Base-by-base conservation (phyloP, 2,329 filamentous ascomycete species). In the Aureobasidium sp. region DNA sequence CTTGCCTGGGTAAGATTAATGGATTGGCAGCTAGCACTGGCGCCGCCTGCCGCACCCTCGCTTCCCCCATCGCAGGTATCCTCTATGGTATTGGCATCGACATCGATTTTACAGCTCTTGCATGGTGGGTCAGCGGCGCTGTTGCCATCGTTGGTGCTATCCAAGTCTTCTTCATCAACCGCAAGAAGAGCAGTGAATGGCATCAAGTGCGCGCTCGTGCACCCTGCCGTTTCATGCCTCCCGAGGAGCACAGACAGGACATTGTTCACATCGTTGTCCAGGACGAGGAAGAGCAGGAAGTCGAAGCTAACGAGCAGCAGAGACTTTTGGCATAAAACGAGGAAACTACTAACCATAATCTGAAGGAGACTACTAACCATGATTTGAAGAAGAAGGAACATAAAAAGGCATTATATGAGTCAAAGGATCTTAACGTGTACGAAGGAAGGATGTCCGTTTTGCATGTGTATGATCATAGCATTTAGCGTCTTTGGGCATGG, bases 21-120 rank as follows among this genome's bases (percentile, higher is more conserved):
- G 87, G 87, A 0, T 75, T 90, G 9, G 87, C 87, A 52, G 88
- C 88, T 64, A 87, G 84, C 2, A 87, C 84, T 1, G 87, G 87
- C n/a, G 88, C 87, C 24, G 82, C 85, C 5, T 86, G 85, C 63
- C 81, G 87, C n/a, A 89, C 86, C 0, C 71, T 90, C 43, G 86
- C 87, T 1, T 87, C 87, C 26, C 87, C 87, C 0, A 73, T 90
- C 32, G 85, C 85, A 2, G 87, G 87, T 2, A 79, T 85, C 36
- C 77, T 90, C 5, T 90, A 90, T 67, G 83, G 84, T 17, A 69
- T 83, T 3, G 86, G 86, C 5, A 81, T 79, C 36, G 74, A 80
- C 27, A 75, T 84, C 29, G 76, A 79, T 10, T 84, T 83, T 64
- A 86, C 83, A 2, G 82, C 82, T n/a, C 71, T 87, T 47, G 82